Evolutionary conservation across 2,329 filamentous ascomycete genomes (phyloP).

Genomic region (Arthrinium phaeospermum): DNA sequence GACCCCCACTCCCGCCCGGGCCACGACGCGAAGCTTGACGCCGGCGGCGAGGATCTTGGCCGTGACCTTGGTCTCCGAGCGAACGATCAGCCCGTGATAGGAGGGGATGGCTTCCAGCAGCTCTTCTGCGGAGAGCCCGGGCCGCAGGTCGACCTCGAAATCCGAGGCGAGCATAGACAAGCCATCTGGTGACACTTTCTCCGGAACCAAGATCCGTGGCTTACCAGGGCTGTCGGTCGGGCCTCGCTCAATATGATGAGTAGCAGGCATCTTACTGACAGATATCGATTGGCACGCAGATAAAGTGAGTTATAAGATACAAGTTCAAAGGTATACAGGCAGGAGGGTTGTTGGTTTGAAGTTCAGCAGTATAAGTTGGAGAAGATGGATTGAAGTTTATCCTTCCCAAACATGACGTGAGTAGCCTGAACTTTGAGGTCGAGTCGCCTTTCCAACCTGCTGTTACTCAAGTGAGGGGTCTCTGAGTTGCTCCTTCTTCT

Average conservation of each 20-base stretch:
- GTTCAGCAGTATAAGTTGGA: neutral
- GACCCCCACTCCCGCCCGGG: constrained; percentile 80
- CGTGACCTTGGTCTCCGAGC: constrained; percentile 83
- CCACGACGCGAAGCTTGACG: constrained; percentile 76
- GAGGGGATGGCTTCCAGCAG: constrained; percentile 69
- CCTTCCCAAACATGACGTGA: neutral
- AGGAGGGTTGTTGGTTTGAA: neutral
- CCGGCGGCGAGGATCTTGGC: constrained; percentile 69
- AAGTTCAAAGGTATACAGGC: neutral
- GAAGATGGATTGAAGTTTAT: neutral
- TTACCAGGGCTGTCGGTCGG: constrained; percentile 15
- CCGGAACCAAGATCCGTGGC: constrained; percentile 70
- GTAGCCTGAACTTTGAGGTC: constrained; percentile 7
- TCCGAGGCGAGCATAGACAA: constrained; percentile 69
- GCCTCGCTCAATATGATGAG: neutral
- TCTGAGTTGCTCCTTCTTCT: neutral
- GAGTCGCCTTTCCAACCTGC: neutral
- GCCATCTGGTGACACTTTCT: constrained; percentile 82
- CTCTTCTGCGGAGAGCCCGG: constrained; percentile 66
- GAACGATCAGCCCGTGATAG: constrained; percentile 79
- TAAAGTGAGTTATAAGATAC: neutral
- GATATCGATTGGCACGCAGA: neutral
- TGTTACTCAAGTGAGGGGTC: neutral
- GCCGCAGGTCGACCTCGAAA: constrained; percentile 73
- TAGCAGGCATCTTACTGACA: neutral